These are phyloP conservation scores for Albizia julibrissin DNA, from an alignment of 306 rosid genomes.

Conservation along the genomic window DNA sequence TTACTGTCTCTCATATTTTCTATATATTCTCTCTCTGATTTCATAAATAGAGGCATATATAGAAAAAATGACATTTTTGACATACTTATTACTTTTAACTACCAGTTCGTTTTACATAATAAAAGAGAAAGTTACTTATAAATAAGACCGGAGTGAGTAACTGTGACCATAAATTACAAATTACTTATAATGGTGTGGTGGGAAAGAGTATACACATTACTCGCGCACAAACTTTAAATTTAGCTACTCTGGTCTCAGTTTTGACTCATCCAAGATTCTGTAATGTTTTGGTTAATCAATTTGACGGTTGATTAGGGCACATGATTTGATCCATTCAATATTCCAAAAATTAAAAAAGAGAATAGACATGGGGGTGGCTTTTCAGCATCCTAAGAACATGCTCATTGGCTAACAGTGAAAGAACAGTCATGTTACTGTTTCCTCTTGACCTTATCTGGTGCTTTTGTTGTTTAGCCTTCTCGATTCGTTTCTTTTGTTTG, in stretches of 20 bases:
- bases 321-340: neutral
- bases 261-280: neutral
- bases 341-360: neutral
- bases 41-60: too few species aligned
- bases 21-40: too few species aligned
- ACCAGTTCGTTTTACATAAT: too few species aligned
- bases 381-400: conserved; percentile 25
- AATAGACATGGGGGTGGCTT: conserved; percentile 1
- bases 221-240: neutral
- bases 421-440: too few species aligned
- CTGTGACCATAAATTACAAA: too few species aligned
- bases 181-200: too few species aligned
- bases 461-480: neutral
- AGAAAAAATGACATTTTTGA: too few species aligned
- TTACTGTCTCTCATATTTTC: too few species aligned
- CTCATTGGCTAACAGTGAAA: conserved; percentile 14
- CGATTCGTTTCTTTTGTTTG: neutral
- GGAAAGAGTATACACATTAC: neutral
- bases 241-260: neutral
- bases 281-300: neutral
- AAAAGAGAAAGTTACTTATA: too few species aligned
- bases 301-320: neutral
- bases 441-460: neutral
- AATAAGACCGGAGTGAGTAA: too few species aligned
- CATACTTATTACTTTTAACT: too few species aligned